Conservation (phyloP, 768 basidiomycete genomes). For the Megacollybia marginata region DNA sequence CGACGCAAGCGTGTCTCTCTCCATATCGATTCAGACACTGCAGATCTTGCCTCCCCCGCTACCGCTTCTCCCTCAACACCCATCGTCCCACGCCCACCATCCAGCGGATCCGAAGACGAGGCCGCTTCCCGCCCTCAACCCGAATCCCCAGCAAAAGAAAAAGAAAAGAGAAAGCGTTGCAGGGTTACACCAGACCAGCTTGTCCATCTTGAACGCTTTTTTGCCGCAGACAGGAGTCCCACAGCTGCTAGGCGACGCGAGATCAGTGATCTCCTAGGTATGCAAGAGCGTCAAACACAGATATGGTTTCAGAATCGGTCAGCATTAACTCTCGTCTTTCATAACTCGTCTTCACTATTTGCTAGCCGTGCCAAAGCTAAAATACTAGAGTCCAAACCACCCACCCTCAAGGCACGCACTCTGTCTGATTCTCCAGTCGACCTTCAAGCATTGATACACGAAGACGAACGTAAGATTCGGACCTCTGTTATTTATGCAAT, state of each 20-base stretch:
- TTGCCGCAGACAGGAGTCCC: conserved; percentile 62
- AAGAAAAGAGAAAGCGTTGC: conserved; percentile 65
- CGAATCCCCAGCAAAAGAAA: conserved; percentile 25
- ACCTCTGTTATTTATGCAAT: neutral
- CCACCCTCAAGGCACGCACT: conserved; percentile 23
- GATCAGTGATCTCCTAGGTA: conserved; percentile 66
- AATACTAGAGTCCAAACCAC: conserved; percentile 51
- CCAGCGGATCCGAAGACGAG: conserved; percentile 19
- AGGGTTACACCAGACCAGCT: conserved; percentile 78
- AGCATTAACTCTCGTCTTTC: neutral
- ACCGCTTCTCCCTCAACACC: conserved; percentile 23
- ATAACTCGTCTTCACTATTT: neutral
- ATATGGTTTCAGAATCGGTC: conserved; percentile 89
- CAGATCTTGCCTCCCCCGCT: conserved; percentile 16
- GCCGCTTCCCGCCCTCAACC: conserved; percentile 28
- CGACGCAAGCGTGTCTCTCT: conserved; percentile 15
- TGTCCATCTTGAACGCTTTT: conserved; percentile 65
- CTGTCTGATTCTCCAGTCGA: conserved; percentile 33
- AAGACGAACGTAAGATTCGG: conserved; percentile 59
- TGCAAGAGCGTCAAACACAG: conserved; percentile 84
- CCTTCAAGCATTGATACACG: conserved; percentile 60
- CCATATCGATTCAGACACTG: conserved; percentile 15
- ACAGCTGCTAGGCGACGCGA: conserved; percentile 65
- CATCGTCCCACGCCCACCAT: conserved; percentile 13
- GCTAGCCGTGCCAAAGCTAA: conserved; percentile 80